These are phyloP conservation scores for Pseudogymnoascus sp. DNA, from an alignment of 2,329 filamentous ascomycete genomes.

Conservation along the genomic window DNA sequence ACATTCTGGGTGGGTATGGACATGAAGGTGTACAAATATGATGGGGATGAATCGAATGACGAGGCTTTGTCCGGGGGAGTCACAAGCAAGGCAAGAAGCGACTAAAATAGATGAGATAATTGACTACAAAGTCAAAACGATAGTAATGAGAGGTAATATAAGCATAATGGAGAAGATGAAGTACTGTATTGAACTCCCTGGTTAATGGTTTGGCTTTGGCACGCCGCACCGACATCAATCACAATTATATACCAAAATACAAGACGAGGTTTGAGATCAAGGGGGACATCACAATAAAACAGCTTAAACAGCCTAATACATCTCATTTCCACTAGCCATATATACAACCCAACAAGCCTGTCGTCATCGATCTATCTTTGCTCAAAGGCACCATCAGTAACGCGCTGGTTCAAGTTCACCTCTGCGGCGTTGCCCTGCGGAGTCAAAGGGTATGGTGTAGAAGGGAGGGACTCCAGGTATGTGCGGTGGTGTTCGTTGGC, in stretches of 20 bases:
- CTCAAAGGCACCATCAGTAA: constrained; percentile 49
- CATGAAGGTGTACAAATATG: constrained; percentile 64
- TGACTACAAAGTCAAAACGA: not conserved
- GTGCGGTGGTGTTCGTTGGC: constrained; percentile 83
- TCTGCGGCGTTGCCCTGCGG: constrained; percentile 51
- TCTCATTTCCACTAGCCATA: not conserved
- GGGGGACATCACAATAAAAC: not conserved
- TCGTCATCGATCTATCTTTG: constrained; percentile 42
- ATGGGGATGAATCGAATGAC: constrained; percentile 13
- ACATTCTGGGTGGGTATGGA: constrained; percentile 75
- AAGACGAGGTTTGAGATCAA: not conserved
- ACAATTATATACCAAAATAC: not conserved
- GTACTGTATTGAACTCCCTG: not conserved
- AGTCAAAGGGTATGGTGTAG: constrained; percentile 72
- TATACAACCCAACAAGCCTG: not conserved
- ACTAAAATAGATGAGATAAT: constrained; percentile 1
- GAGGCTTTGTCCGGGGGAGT: not conserved
- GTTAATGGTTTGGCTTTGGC: not conserved
- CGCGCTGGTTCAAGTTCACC: constrained; percentile 48
- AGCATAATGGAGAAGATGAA: not conserved
- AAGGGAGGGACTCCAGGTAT: constrained; percentile 72
- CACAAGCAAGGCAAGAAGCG: not conserved
- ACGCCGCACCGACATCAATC: not conserved
- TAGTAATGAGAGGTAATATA: not conserved
- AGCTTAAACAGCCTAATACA: not conserved